These are phyloP conservation scores for Lycium ferocissimum DNA, from an alignment of 257 asterid species.

Conservation along the genomic window DNA sequence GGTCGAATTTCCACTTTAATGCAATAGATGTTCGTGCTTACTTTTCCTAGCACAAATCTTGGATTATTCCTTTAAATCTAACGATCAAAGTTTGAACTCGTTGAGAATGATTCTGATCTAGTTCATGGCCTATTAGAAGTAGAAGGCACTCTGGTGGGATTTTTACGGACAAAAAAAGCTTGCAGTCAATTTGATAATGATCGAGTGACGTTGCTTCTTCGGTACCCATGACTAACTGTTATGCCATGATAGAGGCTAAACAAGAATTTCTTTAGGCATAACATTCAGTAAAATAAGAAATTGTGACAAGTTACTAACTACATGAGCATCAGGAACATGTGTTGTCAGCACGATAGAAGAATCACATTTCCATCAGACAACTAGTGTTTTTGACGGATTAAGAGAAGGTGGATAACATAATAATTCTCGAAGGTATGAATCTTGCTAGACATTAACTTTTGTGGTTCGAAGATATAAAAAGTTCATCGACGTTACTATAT, in stretches of 20 bases:
- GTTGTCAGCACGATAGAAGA: neutral
- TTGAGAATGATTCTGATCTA: too few relatives aligned
- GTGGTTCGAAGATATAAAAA: neutral
- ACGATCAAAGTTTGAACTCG: too few relatives aligned
- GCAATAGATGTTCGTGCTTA: too few relatives aligned
- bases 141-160: too few relatives aligned
- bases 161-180: too few relatives aligned
- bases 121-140: too few relatives aligned
- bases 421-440: neutral
- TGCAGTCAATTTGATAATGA: too few relatives aligned
- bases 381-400: neutral
- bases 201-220: too few relatives aligned
- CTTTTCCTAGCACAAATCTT: too few relatives aligned
- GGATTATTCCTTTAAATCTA: too few relatives aligned
- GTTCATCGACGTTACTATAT: neutral
- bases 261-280: neutral
- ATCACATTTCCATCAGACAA: neutral
- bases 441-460: neutral
- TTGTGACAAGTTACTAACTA: neutral
- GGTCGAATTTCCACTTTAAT: too few relatives aligned
- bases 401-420: neutral
- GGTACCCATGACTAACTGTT: neutral
- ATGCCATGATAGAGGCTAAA: neutral
- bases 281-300: neutral
- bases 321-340: constrained; percentile 12